Evolutionary conservation across 768 basidiomycete genomes (phyloP).

Genomic region (Sporobolomyces pararoseus): DNA sequence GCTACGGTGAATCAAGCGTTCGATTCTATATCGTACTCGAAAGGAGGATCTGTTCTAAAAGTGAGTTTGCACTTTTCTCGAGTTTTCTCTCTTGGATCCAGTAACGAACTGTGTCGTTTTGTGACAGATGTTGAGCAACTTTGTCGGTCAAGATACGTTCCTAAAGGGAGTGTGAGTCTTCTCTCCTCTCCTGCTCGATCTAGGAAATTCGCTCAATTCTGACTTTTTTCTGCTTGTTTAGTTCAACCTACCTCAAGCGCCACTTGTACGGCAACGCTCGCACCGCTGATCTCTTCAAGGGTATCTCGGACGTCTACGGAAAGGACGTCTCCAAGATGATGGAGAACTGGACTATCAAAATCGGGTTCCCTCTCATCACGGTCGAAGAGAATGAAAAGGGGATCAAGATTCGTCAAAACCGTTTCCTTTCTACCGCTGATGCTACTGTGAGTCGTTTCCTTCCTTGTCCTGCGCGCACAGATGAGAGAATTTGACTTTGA

Average conservation of each 20-base stretch:
- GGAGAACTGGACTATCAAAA: constrained; percentile 83
- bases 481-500: too few relatives aligned
- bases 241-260: constrained; percentile 85
- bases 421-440: constrained; percentile 70
- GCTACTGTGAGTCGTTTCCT: constrained; percentile 12
- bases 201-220: not conserved
- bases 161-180: constrained; percentile 43
- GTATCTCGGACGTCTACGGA: constrained; percentile 70
- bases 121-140: constrained; percentile 74
- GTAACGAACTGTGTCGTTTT: not conserved
- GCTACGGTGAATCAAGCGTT: constrained; percentile 62
- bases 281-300: constrained; percentile 82
- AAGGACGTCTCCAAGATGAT: constrained; percentile 73
- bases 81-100: not conserved
- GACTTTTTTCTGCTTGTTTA: constrained; percentile 55
- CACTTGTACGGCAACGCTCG: constrained; percentile 79
- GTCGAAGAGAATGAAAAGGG: constrained; percentile 71
- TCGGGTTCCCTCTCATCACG: constrained; percentile 84
- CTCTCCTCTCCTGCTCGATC: not conserved
- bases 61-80: not conserved
- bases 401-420: constrained; percentile 78
- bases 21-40: constrained; percentile 75
- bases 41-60: constrained; percentile 67
- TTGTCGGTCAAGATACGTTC: constrained; percentile 85
- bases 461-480: not conserved